phyloP scores from a whole-genome alignment of 2,329 filamentous ascomycete species.

The Claviceps humidiphila region DNA sequence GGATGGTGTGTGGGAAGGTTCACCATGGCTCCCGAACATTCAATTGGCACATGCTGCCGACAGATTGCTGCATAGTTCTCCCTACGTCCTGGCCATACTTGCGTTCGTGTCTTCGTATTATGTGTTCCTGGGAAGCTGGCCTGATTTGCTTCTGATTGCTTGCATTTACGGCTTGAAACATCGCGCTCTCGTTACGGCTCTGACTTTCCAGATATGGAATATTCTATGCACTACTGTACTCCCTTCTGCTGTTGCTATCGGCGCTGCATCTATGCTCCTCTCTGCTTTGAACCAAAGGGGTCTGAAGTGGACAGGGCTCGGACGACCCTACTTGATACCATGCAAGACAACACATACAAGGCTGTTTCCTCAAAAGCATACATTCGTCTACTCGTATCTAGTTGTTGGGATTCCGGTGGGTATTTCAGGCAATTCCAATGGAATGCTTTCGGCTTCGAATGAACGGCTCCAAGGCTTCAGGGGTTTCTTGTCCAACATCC shows the following conservation, averaged over 20 bases:
- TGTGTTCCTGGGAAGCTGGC: slow-evolving; percentile 8
- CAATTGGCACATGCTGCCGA: slow-evolving; percentile 10
- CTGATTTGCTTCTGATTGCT: slow-evolving; percentile 11
- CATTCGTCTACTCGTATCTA: slow-evolving; percentile 59
- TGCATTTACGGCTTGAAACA: slow-evolving; percentile 2
- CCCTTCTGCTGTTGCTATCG: background rate
- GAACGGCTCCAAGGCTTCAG: background rate
- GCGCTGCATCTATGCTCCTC: background rate
- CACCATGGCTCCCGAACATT: slow-evolving; percentile 10
- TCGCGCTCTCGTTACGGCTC: background rate
- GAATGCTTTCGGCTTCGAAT: slow-evolving; percentile 38
- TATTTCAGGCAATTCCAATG: slow-evolving; percentile 41
- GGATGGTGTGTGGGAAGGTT: slow-evolving; percentile 15
- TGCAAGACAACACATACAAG: slow-evolving; percentile 52
- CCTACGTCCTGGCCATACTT: background rate
- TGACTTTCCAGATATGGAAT: background rate
- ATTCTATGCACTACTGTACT: background rate
- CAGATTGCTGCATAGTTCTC: slow-evolving; percentile 2
- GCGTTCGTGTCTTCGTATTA: slow-evolving; percentile 9
- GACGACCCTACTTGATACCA: slow-evolving; percentile 45
- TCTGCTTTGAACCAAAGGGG: background rate
- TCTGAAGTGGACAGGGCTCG: slow-evolving; percentile 4
- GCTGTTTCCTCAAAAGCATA: slow-evolving; percentile 53
- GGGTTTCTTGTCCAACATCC: slow-evolving; percentile 1
- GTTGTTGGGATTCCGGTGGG: slow-evolving; percentile 54